Conservation (phyloP, 805 yeast genomes). For the Candida palmyrensis region DNA sequence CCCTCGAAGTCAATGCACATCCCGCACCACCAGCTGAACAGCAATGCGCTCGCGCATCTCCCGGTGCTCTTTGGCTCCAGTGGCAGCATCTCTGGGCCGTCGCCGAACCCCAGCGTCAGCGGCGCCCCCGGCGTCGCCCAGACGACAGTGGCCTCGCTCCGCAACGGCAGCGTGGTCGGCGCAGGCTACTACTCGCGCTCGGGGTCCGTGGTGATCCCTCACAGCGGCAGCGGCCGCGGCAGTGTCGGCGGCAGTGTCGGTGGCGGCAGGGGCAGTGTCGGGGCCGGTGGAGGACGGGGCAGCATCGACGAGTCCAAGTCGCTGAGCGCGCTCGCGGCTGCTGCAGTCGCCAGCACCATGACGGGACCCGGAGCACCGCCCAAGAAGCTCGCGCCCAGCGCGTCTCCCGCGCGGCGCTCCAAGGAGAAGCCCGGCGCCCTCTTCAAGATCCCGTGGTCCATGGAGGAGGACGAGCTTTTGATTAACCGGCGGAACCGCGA, state of each 20-base stretch:
- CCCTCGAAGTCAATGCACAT: constrained; percentile 43
- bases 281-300: too few relatives aligned
- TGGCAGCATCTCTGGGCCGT: constrained; percentile 37
- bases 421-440: constrained; percentile 10
- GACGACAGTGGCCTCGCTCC: constrained; percentile 32
- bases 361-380: neutral
- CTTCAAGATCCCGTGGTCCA: constrained; percentile 41
- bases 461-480: constrained; percentile 70
- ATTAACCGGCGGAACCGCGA: constrained; percentile 51
- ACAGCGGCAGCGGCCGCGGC: constrained; percentile 23
- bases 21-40: constrained; percentile 40
- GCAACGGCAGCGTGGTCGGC: constrained; percentile 36
- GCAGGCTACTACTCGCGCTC: constrained; percentile 31
- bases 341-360: constrained; percentile 2
- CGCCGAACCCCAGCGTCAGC: constrained; percentile 31
- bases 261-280: neutral
- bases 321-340: constrained; percentile 1
- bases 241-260: too few relatives aligned
- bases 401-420: neutral
- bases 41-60: constrained; percentile 35
- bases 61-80: constrained; percentile 38
- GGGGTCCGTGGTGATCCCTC: constrained; percentile 35
- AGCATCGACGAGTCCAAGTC: constrained; percentile 9
- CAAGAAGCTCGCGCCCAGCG: too few relatives aligned
- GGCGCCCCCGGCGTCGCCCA: constrained; percentile 31